Evolutionary conservation across 345 rosid genomes (phyloP), one percentile per base, ranked within the genome.

Genomic region (Arabidopsis suecica): DNA sequence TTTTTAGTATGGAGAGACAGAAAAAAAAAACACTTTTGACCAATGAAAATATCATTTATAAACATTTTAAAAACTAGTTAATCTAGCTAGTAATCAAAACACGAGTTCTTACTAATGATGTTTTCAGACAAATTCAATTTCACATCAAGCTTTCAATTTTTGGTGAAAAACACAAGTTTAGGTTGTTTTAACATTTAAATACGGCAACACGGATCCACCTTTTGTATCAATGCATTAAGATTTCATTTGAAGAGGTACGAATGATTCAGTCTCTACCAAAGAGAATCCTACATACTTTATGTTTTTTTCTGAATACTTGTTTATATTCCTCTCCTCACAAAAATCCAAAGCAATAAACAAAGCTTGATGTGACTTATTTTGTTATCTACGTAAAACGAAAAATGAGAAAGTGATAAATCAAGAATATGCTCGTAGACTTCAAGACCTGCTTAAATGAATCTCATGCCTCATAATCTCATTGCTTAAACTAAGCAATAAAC

Each of bases 311-410:
- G 34, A 61, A 62, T 50, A 7, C 61, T 38, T 61, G 69, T 40
- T 53, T 63, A 7, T 33, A 32, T 63, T 32, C 70, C 28, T 30
- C 56, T 30, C 16, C 33, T 64, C 79, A 42, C 69, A 61, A 23
- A 61, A 61, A 3, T 41, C 49, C 79, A 69, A 76, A 69, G 48
- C 62, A 68, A 69, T 55, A 11, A 45, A 69, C 3, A 76, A 69
- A 47, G 61, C 12, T 56, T 70, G 76, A 77, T 63, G 72, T 77
- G 80, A 77, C 80, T 13, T 20, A 12, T 22, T 76, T 77, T 77
- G 76, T 77, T 77, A 44, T 63, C 54, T 63, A 49, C 11, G 76
- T 55, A 77, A 55, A 64, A 6, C 22, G 61, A 16, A 20, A 63
- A 30, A 54, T 22, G 18, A 47, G 34, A 68, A 22, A 61, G 20